Evolutionary conservation across 345 rosid genomes (phyloP), one percentile per base, ranked within the genome.

Genomic region (Triadica sebifera): DNA sequence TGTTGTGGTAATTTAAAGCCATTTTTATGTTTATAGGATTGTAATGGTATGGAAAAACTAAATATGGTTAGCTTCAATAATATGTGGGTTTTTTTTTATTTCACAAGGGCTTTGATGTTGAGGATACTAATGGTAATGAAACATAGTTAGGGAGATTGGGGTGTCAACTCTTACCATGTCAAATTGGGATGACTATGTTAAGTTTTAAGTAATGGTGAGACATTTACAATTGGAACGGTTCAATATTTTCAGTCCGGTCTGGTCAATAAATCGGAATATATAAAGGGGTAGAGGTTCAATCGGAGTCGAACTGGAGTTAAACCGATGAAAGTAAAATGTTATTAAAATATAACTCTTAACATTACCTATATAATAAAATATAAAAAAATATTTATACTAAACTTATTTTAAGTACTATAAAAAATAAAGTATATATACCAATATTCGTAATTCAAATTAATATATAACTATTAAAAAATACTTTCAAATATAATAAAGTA

Each of bases 1-100:
- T 47, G 8, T 60, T 53, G 24, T 55, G 64, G 74, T 24, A 38
- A 57, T 69, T 41, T 16, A 45, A 47, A 70, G 74, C 74, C 66
- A 11, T n/a, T 24, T 64, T 8, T 50, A 29, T 56, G 75, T 50
- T 67, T 74, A 37, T 68, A 67, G 78, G 77, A 58, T 61, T 53
- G 77, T 59, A 60, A 74, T 68, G 34, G 12, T 68, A 29, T 52
- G 68, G 73, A 52, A 51, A 72, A 56, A 66, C 25, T 55, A 68
- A 63, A 50, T 52, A 4, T 76, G 53, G 58, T 68, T 64, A 56
- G 73, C 70, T 78, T 72, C 41, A 55, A 59, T 43, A 16, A 46
- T 37, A 62, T 74, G n/a, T 12, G 69, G 70, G 72, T n/a, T n/a
- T n/a, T n/a, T 73, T 50, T 58, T 41, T 39, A 61, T 20, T 56